These are phyloP conservation scores for Sanghuangporus sanghuang DNA, from an alignment of 1,284 basidiomycete genomes.

Conservation along the genomic window DNA sequence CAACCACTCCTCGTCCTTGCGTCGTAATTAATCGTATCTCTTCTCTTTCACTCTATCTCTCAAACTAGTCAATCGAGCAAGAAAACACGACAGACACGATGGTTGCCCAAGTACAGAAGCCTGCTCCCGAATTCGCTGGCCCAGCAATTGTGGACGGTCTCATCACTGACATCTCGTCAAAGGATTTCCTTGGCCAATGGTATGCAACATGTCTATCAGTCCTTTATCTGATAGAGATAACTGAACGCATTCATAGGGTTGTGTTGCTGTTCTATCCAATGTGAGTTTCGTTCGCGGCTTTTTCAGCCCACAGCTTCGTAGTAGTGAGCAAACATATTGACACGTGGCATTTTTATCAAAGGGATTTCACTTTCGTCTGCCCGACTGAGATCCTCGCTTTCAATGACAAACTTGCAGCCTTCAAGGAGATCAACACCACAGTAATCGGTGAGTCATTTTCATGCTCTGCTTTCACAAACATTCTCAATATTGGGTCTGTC, in stretches of 20 bases:
- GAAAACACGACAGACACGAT: conserved; percentile 30
- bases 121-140: conserved; percentile 74
- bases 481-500: conserved; percentile 1
- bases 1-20: background rate
- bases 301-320: background rate
- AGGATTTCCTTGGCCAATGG: conserved; percentile 81
- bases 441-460: conserved; percentile 59
- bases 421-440: conserved; percentile 66
- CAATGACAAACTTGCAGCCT: conserved; percentile 76
- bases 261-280: conserved; percentile 81
- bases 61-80: background rate
- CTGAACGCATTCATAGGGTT: conserved; percentile 43
- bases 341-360: conserved; percentile 24
- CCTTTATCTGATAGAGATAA: conserved; percentile 19
- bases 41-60: background rate
- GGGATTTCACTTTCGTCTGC: conserved; percentile 84
- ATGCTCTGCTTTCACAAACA: background rate
- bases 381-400: conserved; percentile 92
- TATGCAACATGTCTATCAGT: conserved; percentile 27
- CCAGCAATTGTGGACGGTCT: conserved; percentile 70
- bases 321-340: background rate
- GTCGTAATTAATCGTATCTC: background rate
- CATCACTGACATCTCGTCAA: conserved; percentile 72
- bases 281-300: conserved; percentile 36
- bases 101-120: conserved; percentile 71